Evolutionary conservation across 331 rosid genomes (phyloP).

Genomic region (Saraca asoca): DNA sequence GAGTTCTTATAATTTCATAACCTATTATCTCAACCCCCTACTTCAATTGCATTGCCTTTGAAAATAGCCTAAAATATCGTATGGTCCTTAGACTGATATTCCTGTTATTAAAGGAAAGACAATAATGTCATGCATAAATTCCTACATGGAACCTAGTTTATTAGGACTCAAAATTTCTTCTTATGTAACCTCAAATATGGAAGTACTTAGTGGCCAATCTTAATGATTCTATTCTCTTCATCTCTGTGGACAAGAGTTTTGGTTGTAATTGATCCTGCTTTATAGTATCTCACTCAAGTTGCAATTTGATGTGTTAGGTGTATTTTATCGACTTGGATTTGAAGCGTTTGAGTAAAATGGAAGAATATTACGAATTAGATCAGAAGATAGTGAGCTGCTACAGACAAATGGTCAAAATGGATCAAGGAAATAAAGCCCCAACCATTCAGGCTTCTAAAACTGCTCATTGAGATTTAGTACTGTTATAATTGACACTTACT

Average conservation of each 20-base stretch:
- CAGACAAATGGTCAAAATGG: slow-evolving; percentile 53
- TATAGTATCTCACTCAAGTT: slow-evolving; percentile 33
- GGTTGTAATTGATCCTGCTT: slow-evolving; percentile 20
- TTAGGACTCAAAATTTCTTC: not conserved
- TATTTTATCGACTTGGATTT: slow-evolving; percentile 86
- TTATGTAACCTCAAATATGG: not conserved
- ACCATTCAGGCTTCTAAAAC: slow-evolving; percentile 34
- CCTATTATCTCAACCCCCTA: not conserved
- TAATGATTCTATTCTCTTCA: slow-evolving; percentile 11
- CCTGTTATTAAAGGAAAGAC: not conserved
- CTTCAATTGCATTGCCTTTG: slow-evolving; percentile 10
- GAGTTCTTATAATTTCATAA: not conserved
- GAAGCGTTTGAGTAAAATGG: slow-evolving; percentile 80
- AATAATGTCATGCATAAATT: not conserved
- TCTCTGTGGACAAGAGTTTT: slow-evolving; percentile 23
- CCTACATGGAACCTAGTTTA: slow-evolving; percentile 2
- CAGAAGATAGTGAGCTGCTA: slow-evolving; percentile 80
- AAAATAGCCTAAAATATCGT: slow-evolving; percentile 6
- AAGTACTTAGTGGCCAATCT: not conserved
- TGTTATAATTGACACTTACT: slow-evolving; percentile 42
- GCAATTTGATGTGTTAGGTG: slow-evolving; percentile 51
- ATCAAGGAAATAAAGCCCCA: slow-evolving; percentile 47
- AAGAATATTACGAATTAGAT: slow-evolving; percentile 81
- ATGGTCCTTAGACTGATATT: slow-evolving; percentile 11
- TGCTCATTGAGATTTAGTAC: slow-evolving; percentile 33